Conservation (phyloP, 768 basidiomycete genomes). For the Trametes cingulata region DNA sequence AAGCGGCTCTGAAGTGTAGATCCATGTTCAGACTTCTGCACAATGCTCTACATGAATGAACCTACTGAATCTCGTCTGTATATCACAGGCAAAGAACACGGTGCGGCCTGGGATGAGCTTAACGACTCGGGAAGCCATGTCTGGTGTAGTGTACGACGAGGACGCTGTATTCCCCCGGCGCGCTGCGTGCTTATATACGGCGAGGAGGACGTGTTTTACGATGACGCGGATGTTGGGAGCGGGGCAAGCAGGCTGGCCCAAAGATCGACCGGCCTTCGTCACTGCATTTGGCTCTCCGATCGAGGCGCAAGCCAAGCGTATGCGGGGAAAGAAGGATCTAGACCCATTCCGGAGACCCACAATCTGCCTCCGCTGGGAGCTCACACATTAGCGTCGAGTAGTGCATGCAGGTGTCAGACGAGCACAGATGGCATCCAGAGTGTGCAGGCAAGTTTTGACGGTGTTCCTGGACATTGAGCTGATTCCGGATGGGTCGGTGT, state of each 20-base stretch:
- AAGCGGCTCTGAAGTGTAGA: conserved; percentile 37
- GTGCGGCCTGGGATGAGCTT: conserved; percentile 42
- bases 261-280: background rate
- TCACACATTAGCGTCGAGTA: too few relatives aligned
- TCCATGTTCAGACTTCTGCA: background rate
- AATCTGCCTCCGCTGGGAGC: too few relatives aligned
- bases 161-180: background rate
- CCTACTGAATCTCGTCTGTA: conserved; percentile 77
- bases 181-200: background rate
- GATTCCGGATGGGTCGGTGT: background rate
- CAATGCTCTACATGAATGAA: background rate
- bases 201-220: background rate
- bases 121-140: conserved; percentile 22
- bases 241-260: background rate
- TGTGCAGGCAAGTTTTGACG: too few relatives aligned
- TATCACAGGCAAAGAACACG: conserved; percentile 80
- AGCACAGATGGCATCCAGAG: too few relatives aligned
- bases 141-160: background rate
- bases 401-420: too few relatives aligned
- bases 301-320: background rate
- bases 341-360: background rate
- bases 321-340: background rate
- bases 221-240: background rate
- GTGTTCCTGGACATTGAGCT: too few relatives aligned
- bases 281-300: background rate